Evolutionary conservation across 2,329 filamentous ascomycete genomes (phyloP).

Genomic region (Phialemonium atrogriseum): DNA sequence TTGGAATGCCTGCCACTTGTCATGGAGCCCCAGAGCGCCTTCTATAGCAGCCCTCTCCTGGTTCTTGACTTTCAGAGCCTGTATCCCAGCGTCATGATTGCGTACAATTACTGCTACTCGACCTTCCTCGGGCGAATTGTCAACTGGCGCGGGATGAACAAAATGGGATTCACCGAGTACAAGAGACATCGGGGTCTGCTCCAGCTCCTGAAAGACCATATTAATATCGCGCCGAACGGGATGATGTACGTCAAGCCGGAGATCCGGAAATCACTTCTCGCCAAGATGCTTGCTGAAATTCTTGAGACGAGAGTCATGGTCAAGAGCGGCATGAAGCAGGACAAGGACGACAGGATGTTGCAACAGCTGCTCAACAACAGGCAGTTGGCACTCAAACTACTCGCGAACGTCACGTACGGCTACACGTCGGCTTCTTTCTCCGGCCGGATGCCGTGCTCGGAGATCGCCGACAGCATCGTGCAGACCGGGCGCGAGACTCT

Average conservation of each 20-base stretch:
- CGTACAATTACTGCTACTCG: conserved; percentile 98
- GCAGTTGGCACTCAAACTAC: conserved; percentile 86
- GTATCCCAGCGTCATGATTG: conserved; percentile 97
- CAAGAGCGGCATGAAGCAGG: conserved; percentile 90
- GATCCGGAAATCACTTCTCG: conserved; percentile 81
- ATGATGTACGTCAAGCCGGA: conserved; percentile 89
- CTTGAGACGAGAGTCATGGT: conserved; percentile 96
- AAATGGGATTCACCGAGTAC: conserved; percentile 92
- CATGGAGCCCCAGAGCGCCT: conserved; percentile 93
- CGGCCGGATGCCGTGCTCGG: conserved; percentile 93
- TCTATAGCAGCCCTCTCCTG: conserved; percentile 82
- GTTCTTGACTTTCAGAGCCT: conserved; percentile 95
- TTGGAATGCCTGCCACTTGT: conserved; percentile 90
- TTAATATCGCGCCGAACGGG: conserved; percentile 91
- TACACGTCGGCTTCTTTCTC: conserved; percentile 97
- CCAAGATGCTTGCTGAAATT: conserved; percentile 95
- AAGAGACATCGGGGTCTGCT: conserved; percentile 67
- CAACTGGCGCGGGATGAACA: conserved; percentile 83
- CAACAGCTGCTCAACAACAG: conserved; percentile 88
- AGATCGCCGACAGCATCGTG: conserved; percentile 97
- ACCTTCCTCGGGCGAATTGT: conserved; percentile 84
- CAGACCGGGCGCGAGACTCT: conserved; percentile 92
- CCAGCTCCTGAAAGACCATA: conserved; percentile 69
- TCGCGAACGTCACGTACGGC: conserved; percentile 98
- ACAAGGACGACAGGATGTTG: conserved; percentile 78